Evolutionary conservation across 2,329 filamentous ascomycete species (phyloP), one percentile per base, ranked within the genome.

Genomic region (Colletotrichum horii): DNA sequence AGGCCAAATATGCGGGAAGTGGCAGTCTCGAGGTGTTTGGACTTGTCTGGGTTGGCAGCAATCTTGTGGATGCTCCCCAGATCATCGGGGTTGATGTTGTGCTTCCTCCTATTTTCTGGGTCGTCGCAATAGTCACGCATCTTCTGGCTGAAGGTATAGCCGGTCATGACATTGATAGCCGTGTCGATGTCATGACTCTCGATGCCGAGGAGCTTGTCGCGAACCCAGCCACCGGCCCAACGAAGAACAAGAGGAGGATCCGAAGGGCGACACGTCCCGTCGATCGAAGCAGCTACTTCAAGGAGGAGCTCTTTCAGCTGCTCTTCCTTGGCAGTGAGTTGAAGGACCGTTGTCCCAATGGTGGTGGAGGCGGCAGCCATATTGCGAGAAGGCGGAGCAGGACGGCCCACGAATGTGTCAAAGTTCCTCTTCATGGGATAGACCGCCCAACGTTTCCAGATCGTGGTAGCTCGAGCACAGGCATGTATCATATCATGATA

Each of bases 1-100:
- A 97, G 89, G 1, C 94, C 95, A 80, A 98, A 93, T 74, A 98
- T 92, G 78, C 90, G 94, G 28, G 94, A 95, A 12, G 95, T 98
- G 65, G 95, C 94, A 0, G 96, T 98, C 84, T 98, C 96, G 16
- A 98, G 90, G 82, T 98, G 95, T 85, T 98, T 98, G 24, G 96
- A 98, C 86, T 98, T 98, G 81, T 98, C 96, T 1, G 96, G 96
- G 83, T 98, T 98, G 73, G 94, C 94, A 68, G 94, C 93, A 79
- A 98, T 96, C 83, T 95, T 97, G 88, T 98, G 94, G 36, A 98
- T 88, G 77, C 91, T 93, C 66, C 94, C 93, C 69, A 97, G 88
- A 72, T 93, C 93, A 68, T 90, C 89, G 22, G 85, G 82, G 34
- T 83, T 83, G 65, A 93, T 88, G 12, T 84, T 85, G 80, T 96